These are phyloP conservation scores for Cystobasidium onofrii DNA, from an alignment of 768 basidiomycete genomes.

Conservation along the genomic window DNA sequence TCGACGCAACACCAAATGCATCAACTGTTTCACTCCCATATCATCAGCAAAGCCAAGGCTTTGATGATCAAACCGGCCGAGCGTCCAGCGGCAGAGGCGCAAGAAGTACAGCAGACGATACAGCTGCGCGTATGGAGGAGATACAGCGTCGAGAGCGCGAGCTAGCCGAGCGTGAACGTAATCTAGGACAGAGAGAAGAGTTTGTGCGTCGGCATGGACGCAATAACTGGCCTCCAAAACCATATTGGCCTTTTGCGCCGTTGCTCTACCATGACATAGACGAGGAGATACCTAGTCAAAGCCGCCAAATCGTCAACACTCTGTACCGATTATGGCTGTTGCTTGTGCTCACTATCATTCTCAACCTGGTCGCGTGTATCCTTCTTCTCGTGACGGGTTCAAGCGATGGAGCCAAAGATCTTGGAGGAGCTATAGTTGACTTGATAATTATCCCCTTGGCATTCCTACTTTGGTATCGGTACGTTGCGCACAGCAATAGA, in stretches of 20 bases:
- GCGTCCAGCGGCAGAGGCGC: not conserved
- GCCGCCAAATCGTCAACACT: slow-evolving; percentile 68
- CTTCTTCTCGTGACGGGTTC: slow-evolving; percentile 71
- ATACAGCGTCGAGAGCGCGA: slow-evolving; percentile 71
- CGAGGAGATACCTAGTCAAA: slow-evolving; percentile 78
- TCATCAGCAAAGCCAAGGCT: slow-evolving; percentile 18
- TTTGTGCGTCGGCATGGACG: slow-evolving; percentile 53
- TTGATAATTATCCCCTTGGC: slow-evolving; percentile 69
- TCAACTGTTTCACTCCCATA: slow-evolving; percentile 24
- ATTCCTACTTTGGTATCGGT: slow-evolving; percentile 77
- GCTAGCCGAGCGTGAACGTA: slow-evolving; percentile 62
- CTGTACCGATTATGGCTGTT: slow-evolving; percentile 92
- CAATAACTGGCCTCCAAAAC: slow-evolving; percentile 91
- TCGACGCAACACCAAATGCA: slow-evolving; percentile 14
- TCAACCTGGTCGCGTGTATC: slow-evolving; percentile 88
- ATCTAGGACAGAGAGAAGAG: slow-evolving; percentile 49
- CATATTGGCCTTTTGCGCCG: slow-evolving; percentile 56
- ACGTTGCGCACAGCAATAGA: no score
- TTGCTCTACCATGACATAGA: slow-evolving; percentile 87
- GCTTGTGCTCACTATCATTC: slow-evolving; percentile 65
- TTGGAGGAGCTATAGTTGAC: slow-evolving; percentile 55
- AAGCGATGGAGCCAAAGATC: slow-evolving; percentile 48
- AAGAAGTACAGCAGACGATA: slow-evolving; percentile 23
- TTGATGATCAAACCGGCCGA: not conserved
- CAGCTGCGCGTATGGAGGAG: slow-evolving; percentile 51